phyloP scores from a whole-genome alignment of 23 red algal species.

The Agarophyton chilense region DNA sequence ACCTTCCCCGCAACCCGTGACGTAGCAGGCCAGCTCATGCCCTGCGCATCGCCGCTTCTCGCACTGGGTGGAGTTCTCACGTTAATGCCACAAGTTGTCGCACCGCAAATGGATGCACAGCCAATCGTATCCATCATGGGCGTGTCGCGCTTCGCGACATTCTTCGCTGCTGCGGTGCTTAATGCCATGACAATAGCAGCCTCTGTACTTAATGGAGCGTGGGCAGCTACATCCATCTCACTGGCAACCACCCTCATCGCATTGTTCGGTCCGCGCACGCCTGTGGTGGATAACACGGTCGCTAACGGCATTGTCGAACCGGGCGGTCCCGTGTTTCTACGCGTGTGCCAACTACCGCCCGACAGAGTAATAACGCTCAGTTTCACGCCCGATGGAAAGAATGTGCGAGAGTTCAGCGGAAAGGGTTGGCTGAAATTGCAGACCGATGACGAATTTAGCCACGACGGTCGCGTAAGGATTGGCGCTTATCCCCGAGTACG shows the following conservation, averaged over 20 bases:
- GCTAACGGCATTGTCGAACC: background rate
- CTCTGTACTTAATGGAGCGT: slow-evolving; percentile 1
- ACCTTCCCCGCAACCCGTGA: background rate
- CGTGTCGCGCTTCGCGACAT: background rate
- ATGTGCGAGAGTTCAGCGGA: background rate
- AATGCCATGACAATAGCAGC: slow-evolving; percentile 9
- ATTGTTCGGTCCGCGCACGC: slow-evolving; percentile 2
- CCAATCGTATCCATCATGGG: background rate
- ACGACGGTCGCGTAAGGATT: background rate
- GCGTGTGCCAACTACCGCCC: background rate
- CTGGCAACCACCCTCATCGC: slow-evolving; percentile 11
- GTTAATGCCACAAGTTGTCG: background rate
- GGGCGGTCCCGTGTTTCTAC: background rate
- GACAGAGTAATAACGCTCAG: slow-evolving; percentile 6
- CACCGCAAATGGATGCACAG: slow-evolving; percentile 6
- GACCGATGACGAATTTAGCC: background rate
- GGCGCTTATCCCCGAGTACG: background rate
- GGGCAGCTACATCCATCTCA: slow-evolving; percentile 13
- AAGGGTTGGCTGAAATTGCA: background rate
- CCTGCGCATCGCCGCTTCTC: slow-evolving; percentile 9
- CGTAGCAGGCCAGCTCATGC: background rate
- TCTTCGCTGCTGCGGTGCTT: background rate
- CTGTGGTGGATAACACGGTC: background rate
- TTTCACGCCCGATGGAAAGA: background rate
- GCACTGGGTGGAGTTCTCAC: background rate